These are phyloP conservation scores for Pythium biforme DNA, from an alignment of 352 stramenopile genomes.

Conservation along the genomic window DNA sequence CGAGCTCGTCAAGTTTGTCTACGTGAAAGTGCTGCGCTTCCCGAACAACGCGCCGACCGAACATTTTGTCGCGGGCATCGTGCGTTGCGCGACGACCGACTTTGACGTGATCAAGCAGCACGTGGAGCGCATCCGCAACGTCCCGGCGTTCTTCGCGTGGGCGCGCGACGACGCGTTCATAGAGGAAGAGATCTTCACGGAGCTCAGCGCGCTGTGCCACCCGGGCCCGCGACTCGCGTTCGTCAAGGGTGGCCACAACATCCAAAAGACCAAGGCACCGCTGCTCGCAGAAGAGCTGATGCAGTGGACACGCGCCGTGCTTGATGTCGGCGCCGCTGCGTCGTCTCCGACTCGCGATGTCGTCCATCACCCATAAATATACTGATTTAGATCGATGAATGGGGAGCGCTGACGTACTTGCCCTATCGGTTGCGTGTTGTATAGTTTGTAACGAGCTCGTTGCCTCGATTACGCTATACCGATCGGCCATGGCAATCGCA, in stretches of 20 bases:
- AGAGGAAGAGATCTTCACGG: conserved; percentile 34
- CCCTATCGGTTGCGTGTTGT: neutral
- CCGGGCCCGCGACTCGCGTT: conserved; percentile 39
- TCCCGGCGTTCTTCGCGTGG: conserved; percentile 45
- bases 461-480: conserved; percentile 1
- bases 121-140: conserved; percentile 29
- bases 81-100: conserved; percentile 47
- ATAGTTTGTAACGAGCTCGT: conserved; percentile 1
- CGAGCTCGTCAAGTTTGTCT: conserved; percentile 19
- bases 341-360: neutral
- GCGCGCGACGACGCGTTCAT: conserved; percentile 34
- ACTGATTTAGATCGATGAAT: conserved; percentile 5
- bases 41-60: conserved; percentile 19
- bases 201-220: conserved; percentile 21
- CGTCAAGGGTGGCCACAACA: conserved; percentile 42
- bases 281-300: conserved; percentile 27
- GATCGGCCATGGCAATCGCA: neutral
- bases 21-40: conserved; percentile 25
- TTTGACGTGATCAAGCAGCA: conserved; percentile 46
- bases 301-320: conserved; percentile 27
- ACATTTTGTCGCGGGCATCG: conserved; percentile 58
- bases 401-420: conserved; percentile 1
- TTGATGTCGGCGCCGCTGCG: neutral
- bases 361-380: conserved; percentile 2
- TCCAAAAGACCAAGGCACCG: conserved; percentile 44